Percentiles rank a stretch among this genome's conserved stretches.
phyloP scores from a whole-genome alignment of 768 basidiomycete genomes.

The Lactarius sp. region DNA sequence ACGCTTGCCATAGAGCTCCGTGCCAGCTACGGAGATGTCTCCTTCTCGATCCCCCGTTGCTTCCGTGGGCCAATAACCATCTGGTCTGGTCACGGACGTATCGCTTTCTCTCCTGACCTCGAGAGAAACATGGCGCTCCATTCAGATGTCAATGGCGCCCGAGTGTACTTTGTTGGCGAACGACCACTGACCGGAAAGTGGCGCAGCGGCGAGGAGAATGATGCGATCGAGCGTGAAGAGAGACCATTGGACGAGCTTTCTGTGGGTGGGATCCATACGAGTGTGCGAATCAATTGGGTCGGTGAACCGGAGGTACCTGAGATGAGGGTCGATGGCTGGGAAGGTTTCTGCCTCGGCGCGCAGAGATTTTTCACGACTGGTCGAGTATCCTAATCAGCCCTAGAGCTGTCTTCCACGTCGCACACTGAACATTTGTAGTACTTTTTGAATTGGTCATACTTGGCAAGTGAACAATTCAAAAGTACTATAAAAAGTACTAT shows the following conservation, averaged over 20 bases:
- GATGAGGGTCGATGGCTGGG: not conserved
- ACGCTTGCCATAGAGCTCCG: not conserved
- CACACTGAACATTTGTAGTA: too few species aligned
- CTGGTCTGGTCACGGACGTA: not conserved
- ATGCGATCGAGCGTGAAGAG: not conserved
- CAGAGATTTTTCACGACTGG: not conserved
- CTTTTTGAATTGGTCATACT: too few species aligned
- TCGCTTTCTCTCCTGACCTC: conserved; percentile 4
- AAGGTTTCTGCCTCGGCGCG: not conserved
- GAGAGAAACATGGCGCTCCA: not conserved
- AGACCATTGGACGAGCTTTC: not conserved
- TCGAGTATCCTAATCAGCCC: not conserved
- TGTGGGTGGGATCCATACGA: not conserved
- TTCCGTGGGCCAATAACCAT: conserved; percentile 13
- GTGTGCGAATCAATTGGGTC: conserved; percentile 2
- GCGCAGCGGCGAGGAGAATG: not conserved
- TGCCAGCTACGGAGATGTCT: conserved; percentile 5
- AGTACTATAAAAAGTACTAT: too few species aligned
- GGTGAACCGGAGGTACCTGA: conserved; percentile 10
- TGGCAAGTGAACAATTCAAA: too few species aligned
- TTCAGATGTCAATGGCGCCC: not conserved
- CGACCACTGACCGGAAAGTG: not conserved
- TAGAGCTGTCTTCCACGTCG: not conserved
- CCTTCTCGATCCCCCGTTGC: not conserved
- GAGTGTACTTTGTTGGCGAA: conserved; percentile 10